Conservation (phyloP, 2,329 filamentous ascomycete species). For the Harringtonia lauricola region DNA sequence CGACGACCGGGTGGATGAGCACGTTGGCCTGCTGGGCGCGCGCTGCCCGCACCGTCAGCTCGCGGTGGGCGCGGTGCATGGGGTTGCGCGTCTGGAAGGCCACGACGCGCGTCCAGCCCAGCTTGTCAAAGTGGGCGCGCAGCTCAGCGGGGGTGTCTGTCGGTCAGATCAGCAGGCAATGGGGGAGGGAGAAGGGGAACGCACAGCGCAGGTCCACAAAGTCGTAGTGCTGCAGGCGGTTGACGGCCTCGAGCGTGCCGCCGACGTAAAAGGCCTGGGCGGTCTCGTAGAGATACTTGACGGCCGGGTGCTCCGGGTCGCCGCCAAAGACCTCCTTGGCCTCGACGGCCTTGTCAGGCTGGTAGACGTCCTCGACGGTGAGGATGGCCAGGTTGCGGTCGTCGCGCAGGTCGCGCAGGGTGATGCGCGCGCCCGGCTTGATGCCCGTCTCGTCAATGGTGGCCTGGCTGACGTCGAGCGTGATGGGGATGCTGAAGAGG, state of each 20-base stretch:
- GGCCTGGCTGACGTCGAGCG: constrained; percentile 69
- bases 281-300: constrained; percentile 77
- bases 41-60: constrained; percentile 93
- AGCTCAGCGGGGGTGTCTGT: constrained; percentile 86
- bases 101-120: constrained; percentile 94
- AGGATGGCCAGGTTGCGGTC: constrained; percentile 93
- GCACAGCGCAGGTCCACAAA: constrained; percentile 80
- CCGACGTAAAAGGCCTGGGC: constrained; percentile 86
- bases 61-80: constrained; percentile 97
- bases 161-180: background rate
- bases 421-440: constrained; percentile 71
- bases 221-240: constrained; percentile 95
- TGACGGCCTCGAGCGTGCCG: constrained; percentile 91
- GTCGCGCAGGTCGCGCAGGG: constrained; percentile 90
- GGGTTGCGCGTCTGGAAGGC: constrained; percentile 99
- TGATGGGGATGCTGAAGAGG: constrained; percentile 96
- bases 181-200: constrained; percentile 30
- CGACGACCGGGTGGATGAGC: constrained; percentile 96
- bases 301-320: constrained; percentile 80
- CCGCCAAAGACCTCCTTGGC: constrained; percentile 91
- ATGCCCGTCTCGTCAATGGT: constrained; percentile 65
- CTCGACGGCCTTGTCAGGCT: constrained; percentile 81
- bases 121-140: constrained; percentile 96
- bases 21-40: constrained; percentile 96
- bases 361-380: constrained; percentile 91